Evolutionary conservation across 257 asterid species (phyloP).

Genomic region (Buddleja alternifolia): DNA sequence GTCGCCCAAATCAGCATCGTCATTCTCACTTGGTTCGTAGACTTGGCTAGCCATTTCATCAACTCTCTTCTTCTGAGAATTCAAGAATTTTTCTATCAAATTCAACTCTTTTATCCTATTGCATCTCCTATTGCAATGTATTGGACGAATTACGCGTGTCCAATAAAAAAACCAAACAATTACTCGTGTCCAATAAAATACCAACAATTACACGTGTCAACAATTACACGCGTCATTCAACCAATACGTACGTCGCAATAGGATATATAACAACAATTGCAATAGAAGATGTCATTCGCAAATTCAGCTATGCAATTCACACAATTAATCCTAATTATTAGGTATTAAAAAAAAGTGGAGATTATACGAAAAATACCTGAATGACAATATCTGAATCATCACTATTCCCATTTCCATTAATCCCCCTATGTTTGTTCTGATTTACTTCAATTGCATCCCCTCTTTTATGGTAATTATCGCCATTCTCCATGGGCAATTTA

Average conservation of each 20-base stretch:
- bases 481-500: conserved; percentile 25
- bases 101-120: too few relatives aligned
- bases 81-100: conserved; percentile 28
- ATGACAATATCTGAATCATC: conserved; percentile 35
- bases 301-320: conserved; percentile 46
- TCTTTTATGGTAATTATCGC: conserved; percentile 7
- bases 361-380: conserved; percentile 35
- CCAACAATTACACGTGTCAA: too few relatives aligned
- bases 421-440: conserved; percentile 16
- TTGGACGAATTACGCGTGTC: too few relatives aligned
- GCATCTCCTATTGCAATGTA: too few relatives aligned
- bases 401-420: conserved; percentile 4
- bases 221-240: too few relatives aligned
- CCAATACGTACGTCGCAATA: too few relatives aligned
- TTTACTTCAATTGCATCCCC: conserved; percentile 9
- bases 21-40: conserved; percentile 25
- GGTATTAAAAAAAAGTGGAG: not conserved
- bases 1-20: conserved; percentile 30
- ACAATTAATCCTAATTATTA: conserved; percentile 28
- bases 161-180: too few relatives aligned
- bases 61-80: conserved; percentile 33
- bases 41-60: conserved; percentile 19
- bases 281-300: too few relatives aligned
- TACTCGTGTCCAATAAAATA: too few relatives aligned
- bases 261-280: too few relatives aligned